Conservation (phyloP, 225 moss, liverwort and hornwort species). For the Thuidium tamariscinum region DNA sequence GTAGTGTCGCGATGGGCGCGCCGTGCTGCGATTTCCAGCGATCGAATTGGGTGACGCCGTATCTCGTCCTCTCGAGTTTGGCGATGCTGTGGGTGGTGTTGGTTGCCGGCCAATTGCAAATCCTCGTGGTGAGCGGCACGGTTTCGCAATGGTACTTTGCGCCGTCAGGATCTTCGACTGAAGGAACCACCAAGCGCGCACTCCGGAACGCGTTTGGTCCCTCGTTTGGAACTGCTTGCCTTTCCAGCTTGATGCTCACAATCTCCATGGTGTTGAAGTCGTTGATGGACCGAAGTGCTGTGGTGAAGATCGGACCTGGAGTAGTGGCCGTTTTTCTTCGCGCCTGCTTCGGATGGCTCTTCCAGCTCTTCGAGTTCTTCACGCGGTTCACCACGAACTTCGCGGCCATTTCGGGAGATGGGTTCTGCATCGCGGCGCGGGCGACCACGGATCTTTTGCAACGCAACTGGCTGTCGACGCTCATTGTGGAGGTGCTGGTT, state of each 20-base stretch:
- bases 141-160: constrained; percentile 88
- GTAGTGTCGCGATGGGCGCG: constrained; percentile 7
- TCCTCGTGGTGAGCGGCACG: constrained; percentile 61
- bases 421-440: constrained; percentile 58
- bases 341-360: constrained; percentile 53
- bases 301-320: constrained; percentile 3
- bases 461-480: constrained; percentile 57
- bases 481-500: constrained; percentile 51
- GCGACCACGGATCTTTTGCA: constrained; percentile 40
- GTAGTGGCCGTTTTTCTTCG: constrained; percentile 40
- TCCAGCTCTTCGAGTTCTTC: constrained; percentile 51
- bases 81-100: constrained; percentile 42
- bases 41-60: constrained; percentile 15
- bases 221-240: constrained; percentile 76
- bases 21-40: constrained; percentile 21
- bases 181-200: constrained; percentile 43
- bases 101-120: constrained; percentile 35
- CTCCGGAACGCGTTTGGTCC: constrained; percentile 63
- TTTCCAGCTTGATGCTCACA: constrained; percentile 57
- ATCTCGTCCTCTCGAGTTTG: constrained; percentile 8
- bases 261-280: constrained; percentile 23
- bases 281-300: constrained; percentile 12
- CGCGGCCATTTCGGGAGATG: constrained; percentile 67
- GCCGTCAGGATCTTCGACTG: constrained; percentile 25
- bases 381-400: constrained; percentile 69